Base-by-base conservation (phyloP, 2,329 filamentous ascomycete species). In the Metarhizium brunneum region DNA sequence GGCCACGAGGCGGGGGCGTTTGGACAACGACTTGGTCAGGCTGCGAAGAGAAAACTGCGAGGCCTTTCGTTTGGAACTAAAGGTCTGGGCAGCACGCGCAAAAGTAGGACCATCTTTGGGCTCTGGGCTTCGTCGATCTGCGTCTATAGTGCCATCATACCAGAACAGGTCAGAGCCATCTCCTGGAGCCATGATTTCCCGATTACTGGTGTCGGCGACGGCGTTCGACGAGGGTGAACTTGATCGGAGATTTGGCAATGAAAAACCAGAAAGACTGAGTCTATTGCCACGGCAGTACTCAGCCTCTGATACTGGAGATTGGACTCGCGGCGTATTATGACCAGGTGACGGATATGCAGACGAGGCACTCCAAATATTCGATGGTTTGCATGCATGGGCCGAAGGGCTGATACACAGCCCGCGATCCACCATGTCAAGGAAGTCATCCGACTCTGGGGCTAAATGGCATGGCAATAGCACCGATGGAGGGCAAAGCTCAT, bases 21-120 rank as follows among this genome's bases (percentile, higher is more conserved):
- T 65, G 6, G 61, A 57, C 14, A 68, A 56, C 16, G 66, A 59
- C 25, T 56, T 61, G 6, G 62, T 59, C 8, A 69, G 45, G 55
- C 63, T 68, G 20, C 61, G 60, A 25, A 70, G 56, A 10, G 66
- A 69, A 54, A 69, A 66, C 3, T 61, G 54, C 0, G 69, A 70
- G 2, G 68, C 62, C 25, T 65, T 67, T 36, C 69, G 68, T 53
- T 71, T 71, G 6, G 57, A 57, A 8, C 47, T 16, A 38, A 47
- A 40, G 8, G 45, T 13, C 10, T 10, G 55, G 8, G 32, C n/a
- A 5, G 51, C 48, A 20, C 61, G 57, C 13, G 59, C 54, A 16
- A 53, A 52, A 14, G 51, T n/a, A 7, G 55, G 42, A 2, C 43
- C 25, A 10, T 43, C 16, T 2, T 48, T 50, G 13, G 53, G 47